Evolutionary conservation across 2,329 filamentous ascomycete species (phyloP), one percentile per base, ranked within the genome.

Genomic region (Westerdykella sp.): DNA sequence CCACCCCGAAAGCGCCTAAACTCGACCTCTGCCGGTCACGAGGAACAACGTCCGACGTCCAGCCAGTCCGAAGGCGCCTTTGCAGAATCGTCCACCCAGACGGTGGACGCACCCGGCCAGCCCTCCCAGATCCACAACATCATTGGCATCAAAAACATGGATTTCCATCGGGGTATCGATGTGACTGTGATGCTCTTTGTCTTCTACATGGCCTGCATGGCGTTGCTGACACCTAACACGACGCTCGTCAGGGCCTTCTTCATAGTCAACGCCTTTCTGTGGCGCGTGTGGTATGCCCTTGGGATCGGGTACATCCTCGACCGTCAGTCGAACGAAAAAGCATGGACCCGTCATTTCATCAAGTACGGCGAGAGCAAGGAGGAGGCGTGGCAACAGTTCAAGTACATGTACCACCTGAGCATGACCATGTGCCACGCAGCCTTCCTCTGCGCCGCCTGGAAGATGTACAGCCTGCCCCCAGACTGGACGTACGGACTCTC

Each of bases 361-460:
- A 98, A 98, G 67, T 96, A 85, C 59, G 93, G 93, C 48, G 93
- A 97, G 65, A 89, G 79, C 48, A 83, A 83, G 3, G 84, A 85
- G 48, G 93, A 97, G 68, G 91, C 91, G 4, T 98, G 93, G 93
- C 83, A 85, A 44, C 91, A 98, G 65, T 98, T 93, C 93, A 97
- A 96, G 69, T 88, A 85, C 25, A 81, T 95, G 59, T 96, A 96
- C 60, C 88, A 98, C 63, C 75, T 97, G 53, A 94, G 87, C 68
- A 90, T 91, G 78, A 81, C 82, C 44, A 83, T 96, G 79, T 91
- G 86, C 68, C 91, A 95, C 59, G 77, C 84, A 15, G 91, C 87
- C 45, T 95, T 96, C 66, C 76, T 91, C 47, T 87, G 89, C 14
- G 89, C 90, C 1, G 88, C 87, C 53, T 97, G 88, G 87, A 98